Evolutionary conservation across 2,329 filamentous ascomycete genomes (phyloP), one percentile per base, ranked within the genome.

Genomic region (Laburnicola sp.): DNA sequence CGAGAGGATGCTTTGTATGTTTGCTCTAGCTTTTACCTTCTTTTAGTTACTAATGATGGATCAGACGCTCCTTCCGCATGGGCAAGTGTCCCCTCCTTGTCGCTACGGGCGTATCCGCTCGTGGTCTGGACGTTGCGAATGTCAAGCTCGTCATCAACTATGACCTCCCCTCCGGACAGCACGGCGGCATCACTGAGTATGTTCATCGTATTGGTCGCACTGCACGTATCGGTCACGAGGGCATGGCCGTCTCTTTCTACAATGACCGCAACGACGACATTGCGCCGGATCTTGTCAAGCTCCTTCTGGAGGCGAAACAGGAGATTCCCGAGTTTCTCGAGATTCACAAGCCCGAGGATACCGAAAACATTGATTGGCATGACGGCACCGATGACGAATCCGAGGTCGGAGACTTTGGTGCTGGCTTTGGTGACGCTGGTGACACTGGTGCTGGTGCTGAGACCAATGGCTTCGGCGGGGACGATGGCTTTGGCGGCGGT

Each of bases 161-260:
- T 62, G 92, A 97, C 54, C 78, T 97, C 1, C 93, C 93, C 0
- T 85, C 80, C 4, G 75, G 79, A 37, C 78, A 84, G 0, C 82
- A 93, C 61, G 91, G 91, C n/a, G 93, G 92, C 2, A 96, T 97
- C 49, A 86, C 89, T 42, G 94, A 97, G 70, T 99, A 97, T 63
- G 86, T 88, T 25, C 94, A 99, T 68, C 90, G 94, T 9, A 97
- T 97, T 68, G 94, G 94, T 56, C 92, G 94, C 54, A 99, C 94
- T 60, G 94, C 89, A 48, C 90, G 94, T 46, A 97, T 97, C 66
- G 94, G 94, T 2, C 89, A 96, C 60, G 81, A 82, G 38, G 94
- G 94, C 16, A 76, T 91, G 4, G 92, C 94, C 0, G 93, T 89
- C 0, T 96, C 93, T 0, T 93, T 99, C 76, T 97, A 87, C 78